phyloP scores from a whole-genome alignment of 495 filamentous ascomycete species.

The Aspergillus egyptiacus region DNA sequence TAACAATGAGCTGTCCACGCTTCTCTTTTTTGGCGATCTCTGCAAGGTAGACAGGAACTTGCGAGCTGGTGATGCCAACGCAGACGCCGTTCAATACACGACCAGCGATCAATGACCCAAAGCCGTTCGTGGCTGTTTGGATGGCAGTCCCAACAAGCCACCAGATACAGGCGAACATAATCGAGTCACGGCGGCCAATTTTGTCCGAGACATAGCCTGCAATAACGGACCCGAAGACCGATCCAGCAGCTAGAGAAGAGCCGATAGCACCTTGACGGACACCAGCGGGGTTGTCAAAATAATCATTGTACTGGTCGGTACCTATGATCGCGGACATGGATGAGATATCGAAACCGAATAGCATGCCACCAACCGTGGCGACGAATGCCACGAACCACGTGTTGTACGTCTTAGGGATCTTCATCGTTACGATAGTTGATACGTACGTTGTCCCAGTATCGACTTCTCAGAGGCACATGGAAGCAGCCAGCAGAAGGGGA shows the following conservation, averaged over 20 bases:
- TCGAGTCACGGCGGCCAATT: conserved; percentile 53
- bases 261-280: conserved; percentile 47
- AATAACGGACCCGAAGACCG: conserved; percentile 49
- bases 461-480: background rate
- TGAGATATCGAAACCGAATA: conserved; percentile 62
- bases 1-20: conserved; percentile 57
- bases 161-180: conserved; percentile 54
- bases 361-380: conserved; percentile 55
- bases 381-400: conserved; percentile 58
- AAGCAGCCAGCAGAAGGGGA: background rate
- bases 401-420: conserved; percentile 50
- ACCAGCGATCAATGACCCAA: conserved; percentile 54
- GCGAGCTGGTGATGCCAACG: conserved; percentile 61
- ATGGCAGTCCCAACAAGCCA: conserved; percentile 59
- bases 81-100: conserved; percentile 59
- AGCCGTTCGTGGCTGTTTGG: conserved; percentile 47
- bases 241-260: conserved; percentile 57
- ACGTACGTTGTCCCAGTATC: background rate
- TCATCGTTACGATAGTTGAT: conserved; percentile 19
- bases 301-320: conserved; percentile 56
- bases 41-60: conserved; percentile 63
- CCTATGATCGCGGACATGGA: conserved; percentile 62
- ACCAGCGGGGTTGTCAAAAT: conserved; percentile 54
- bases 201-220: conserved; percentile 57
- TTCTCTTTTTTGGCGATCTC: conserved; percentile 58